Evolutionary conservation across 345 rosid species (phyloP).

Genomic region (Ailanthus altissimus): DNA sequence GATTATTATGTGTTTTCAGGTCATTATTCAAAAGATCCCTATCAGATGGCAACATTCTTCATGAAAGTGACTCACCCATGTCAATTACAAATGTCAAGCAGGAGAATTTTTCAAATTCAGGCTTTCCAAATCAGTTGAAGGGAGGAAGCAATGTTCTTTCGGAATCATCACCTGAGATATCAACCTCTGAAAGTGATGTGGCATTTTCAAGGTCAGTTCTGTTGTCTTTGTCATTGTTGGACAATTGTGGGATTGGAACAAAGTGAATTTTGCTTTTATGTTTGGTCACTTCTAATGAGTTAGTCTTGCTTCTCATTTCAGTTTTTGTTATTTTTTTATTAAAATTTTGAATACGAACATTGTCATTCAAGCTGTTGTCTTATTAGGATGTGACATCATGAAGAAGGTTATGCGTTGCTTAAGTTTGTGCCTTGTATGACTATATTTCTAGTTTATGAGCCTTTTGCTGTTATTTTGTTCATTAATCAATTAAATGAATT

Average conservation of each 20-base stretch:
- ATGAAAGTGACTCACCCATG: constrained; percentile 44
- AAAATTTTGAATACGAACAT: not conserved
- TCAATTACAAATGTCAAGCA: constrained; percentile 45
- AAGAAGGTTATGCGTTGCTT: not conserved
- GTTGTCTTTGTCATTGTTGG: constrained; percentile 6
- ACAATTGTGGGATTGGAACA: not conserved
- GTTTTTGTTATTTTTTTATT: not conserved
- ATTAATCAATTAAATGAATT: constrained; percentile 1
- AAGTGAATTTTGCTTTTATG: not conserved
- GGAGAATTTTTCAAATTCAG: constrained; percentile 46
- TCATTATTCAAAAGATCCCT: constrained; percentile 76
- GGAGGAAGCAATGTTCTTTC: constrained; percentile 50
- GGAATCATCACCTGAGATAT: constrained; percentile 91
- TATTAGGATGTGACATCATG: not conserved
- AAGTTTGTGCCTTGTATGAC: constrained; percentile 1
- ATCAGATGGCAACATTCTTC: constrained; percentile 91
- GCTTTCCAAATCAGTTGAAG: constrained; percentile 46
- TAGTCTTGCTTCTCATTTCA: not conserved
- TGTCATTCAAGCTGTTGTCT: not conserved
- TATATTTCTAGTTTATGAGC: not conserved
- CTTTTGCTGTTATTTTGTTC: not conserved
- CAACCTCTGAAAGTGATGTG: constrained; percentile 67
- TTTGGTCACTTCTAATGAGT: not conserved
- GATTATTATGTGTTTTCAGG: constrained; percentile 44
- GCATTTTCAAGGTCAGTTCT: constrained; percentile 69